Base-by-base conservation (phyloP, 306 rosid genomes). In the Prosopis cineraria region DNA sequence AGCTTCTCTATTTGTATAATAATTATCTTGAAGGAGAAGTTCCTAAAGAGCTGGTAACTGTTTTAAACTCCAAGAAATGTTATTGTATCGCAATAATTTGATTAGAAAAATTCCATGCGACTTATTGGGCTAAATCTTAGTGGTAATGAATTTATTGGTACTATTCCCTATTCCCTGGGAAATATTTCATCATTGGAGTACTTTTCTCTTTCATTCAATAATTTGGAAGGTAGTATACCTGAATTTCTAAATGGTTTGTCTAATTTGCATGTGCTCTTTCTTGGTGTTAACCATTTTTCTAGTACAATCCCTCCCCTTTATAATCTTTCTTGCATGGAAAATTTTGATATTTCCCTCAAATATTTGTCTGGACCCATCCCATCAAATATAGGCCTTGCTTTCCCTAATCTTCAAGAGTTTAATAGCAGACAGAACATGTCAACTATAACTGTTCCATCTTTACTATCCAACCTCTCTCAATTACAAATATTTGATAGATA, bases 281-380 rank as follows among this genome's bases (percentile, higher is more conserved):
- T 73, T 10, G 75, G 70, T 16, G 5, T 4, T 37, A 80, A 80
- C 41, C 22, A 0, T 10, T 43, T 80, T 0, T 74, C 75, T 0
- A 75, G 71, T 44, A 10, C 8, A 22, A 29, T 80, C 4, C 84
- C 84, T 80, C 56, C 79, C 17, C 70, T 80, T 14, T 80, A 80
- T 44, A 80, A 80, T 22, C 75, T 80, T 66, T 80, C 84, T 2
- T 43, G 67, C 24, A 73, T 80, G 30, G 19, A 31, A 53, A 1
- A 0, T 41, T 3, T 80, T 52, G 53, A 4, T 10, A 7, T 82
- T 0, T 10, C 0, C 0, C 2, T 0, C 0, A 80, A 80, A 70
- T 41, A 56, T 8, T 66, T 80, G 41, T 33, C 0, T 0, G 79
- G 70, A 22, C 40, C 50, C 34, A n/a, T 82, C 52, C 62, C 67